Evolutionary conservation across 2,329 filamentous ascomycete species (phyloP), one percentile per base, ranked within the genome.

Genomic region (Leptographium flavum): DNA sequence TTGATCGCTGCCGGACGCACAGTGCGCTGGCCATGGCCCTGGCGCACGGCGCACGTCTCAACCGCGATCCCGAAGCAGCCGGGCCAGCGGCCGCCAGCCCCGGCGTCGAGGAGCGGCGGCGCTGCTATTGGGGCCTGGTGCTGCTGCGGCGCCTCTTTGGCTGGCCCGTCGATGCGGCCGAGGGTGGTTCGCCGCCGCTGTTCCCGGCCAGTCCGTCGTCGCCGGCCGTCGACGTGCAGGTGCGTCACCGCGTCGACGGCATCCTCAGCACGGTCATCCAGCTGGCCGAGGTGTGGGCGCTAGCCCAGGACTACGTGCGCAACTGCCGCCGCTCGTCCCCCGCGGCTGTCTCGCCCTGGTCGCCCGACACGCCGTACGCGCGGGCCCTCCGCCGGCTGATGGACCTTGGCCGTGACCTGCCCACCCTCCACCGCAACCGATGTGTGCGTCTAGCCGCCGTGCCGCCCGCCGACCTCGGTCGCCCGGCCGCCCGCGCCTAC

Each of bases 341-440:
- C 3, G 19, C 17, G 10, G 28, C 25, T 14, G 2, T 13, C 15
- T 10, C 19, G 13, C 38, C 44, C 17, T 45, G 44, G 44, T 30
- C 38, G 25, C 44, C 44, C 4, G 15, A 35, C 5, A 36, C 44
- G 25, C n/a, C 37, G 33, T 45, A 45, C 30, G 17, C 38, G 19
- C 31, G 31, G 13, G 44, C 44, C 11, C 37, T 45, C 31, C 44
- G 38, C 5, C 22, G 21, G 10, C 31, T 45, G 30, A 45, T 45
- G 44, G 39, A 45, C 15, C 30, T 45, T 10, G 38, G 44, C 17
- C 31, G 30, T 17, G 44, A 41, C 38, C 32, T 45, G 39, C 44
- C 44, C 23, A 31, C 44, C n/a, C 44, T 45, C 32, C 44, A 45
- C 17, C 44, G 44, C 31, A 25, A 45, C 39, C 44, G 44, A 13